Base-by-base conservation (phyloP, 768 basidiomycete species). In the Xanthoconium purpureum region DNA sequence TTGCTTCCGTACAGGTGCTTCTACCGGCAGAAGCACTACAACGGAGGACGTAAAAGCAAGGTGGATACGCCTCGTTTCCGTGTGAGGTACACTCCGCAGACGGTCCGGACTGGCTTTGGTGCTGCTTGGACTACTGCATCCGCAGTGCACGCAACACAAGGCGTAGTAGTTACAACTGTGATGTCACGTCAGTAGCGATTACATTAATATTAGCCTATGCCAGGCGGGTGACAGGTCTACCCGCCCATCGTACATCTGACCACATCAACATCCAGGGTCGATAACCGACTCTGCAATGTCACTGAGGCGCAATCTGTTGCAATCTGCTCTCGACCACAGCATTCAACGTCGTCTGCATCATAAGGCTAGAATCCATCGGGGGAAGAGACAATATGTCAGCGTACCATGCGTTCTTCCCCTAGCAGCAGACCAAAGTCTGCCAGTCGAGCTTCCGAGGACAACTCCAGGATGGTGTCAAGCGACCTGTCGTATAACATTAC, bases 401-500 rank as follows among this genome's bases (percentile, higher is more conserved):
- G 60, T 65, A 88, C 88, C 44, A 88, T 71, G 17, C 81, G 70
- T 32, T 80, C 75, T 24, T 60, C 47, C 4, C 84, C 85, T 39
- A 89, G 66, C 8, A 81, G 70, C 1, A 56, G 59, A 1, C 75
- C 78, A 66, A 82, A 84, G 35, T 70, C 66, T 14, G 74, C 68
- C 11, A 80, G 39, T 48, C 87, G 75, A 37, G 71, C 75, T 39
- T 85, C 77, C 4, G 81, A 66, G 10, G 72, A 66, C 69, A 80
- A 68, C 14, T 80, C 75, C 28, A 91, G 63, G 62, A 89, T 82
- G 5, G 81, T 76, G 15, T 84, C 78, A 7, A 88, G 63, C 5
- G 76, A 72, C 8, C 76, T 74, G 55, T 83, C 78, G 50, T 77
- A 82, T 3, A 90, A 71, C 54, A 91, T 78, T 5, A 85, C 70